phyloP scores from a whole-genome alignment of 106 monocot genomes.

The Chionographis japonica region DNA sequence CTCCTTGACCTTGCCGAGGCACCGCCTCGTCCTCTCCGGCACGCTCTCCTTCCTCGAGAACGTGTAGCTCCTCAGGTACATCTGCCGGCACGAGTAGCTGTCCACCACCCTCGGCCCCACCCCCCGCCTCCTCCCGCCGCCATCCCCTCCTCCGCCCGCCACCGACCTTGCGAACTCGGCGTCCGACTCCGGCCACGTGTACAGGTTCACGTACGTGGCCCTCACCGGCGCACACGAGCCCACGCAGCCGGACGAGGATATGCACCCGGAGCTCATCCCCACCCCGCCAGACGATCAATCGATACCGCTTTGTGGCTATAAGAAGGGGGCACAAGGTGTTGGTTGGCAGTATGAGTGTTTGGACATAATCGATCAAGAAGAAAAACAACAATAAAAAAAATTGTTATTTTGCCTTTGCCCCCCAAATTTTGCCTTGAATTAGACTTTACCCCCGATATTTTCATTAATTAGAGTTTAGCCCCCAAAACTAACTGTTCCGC shows the following conservation, averaged over 20 bases:
- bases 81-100: conserved; percentile 72
- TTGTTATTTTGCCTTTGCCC: too few species aligned
- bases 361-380: too few species aligned
- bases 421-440: too few species aligned
- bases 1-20: conserved; percentile 44
- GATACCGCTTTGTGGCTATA: not conserved
- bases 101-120: conserved; percentile 43
- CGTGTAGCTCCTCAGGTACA: conserved; percentile 84
- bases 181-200: conserved; percentile 80
- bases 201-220: conserved; percentile 43
- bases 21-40: conserved; percentile 47
- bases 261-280: conserved; percentile 35
- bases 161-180: conserved; percentile 63
- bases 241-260: conserved; percentile 25
- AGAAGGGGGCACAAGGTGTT: conserved; percentile 6
- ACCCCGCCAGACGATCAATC: not conserved
- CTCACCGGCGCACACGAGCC: conserved; percentile 24
- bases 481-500: too few species aligned
- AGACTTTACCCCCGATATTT: too few species aligned
- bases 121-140: not conserved
- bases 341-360: not conserved
- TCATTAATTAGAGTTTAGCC: too few species aligned
- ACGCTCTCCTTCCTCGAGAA: conserved; percentile 76
- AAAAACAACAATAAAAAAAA: too few species aligned
- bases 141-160: not conserved